These are phyloP conservation scores for Solanum virginianum DNA, from an alignment of 257 asterid genomes.

Conservation along the genomic window DNA sequence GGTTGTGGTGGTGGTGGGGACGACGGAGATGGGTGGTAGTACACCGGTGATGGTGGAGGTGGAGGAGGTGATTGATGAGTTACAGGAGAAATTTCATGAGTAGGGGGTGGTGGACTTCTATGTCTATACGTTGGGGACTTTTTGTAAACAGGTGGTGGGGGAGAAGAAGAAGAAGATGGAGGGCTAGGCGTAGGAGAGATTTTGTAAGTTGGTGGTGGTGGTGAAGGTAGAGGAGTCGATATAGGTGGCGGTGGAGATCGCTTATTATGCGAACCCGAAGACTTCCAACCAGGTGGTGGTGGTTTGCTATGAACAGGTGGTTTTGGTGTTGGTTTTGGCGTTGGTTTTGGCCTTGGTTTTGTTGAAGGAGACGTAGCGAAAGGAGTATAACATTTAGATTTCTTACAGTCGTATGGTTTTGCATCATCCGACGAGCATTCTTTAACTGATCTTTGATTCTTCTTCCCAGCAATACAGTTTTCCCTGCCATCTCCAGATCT, in stretches of 20 bases:
- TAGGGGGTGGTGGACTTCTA: conserved; percentile 29
- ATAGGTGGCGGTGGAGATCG: not conserved
- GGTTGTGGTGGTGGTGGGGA: not conserved
- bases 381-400: conserved; percentile 31
- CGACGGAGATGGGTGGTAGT: conserved; percentile 4
- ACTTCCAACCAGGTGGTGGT: not conserved
- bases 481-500: conserved; percentile 37
- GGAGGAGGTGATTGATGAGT: conserved; percentile 4
- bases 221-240: not conserved
- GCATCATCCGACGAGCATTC: conserved; percentile 71
- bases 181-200: not conserved
- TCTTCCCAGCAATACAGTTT: conserved; percentile 64
- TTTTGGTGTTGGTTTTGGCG: not conserved
- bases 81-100: conserved; percentile 7
- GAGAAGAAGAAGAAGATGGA: not conserved
- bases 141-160: conserved; percentile 8
- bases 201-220: not conserved
- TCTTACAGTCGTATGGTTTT: conserved; percentile 63
- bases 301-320: not conserved
- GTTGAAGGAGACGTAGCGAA: conserved; percentile 2
- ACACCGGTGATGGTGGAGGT: conserved; percentile 8
- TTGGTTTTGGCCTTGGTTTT: not conserved
- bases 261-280: not conserved
- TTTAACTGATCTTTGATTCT: conserved; percentile 42
- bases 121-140: not conserved